phyloP scores from a whole-genome alignment of 2,329 filamentous ascomycete species.

The Pyrenophora graminea region DNA sequence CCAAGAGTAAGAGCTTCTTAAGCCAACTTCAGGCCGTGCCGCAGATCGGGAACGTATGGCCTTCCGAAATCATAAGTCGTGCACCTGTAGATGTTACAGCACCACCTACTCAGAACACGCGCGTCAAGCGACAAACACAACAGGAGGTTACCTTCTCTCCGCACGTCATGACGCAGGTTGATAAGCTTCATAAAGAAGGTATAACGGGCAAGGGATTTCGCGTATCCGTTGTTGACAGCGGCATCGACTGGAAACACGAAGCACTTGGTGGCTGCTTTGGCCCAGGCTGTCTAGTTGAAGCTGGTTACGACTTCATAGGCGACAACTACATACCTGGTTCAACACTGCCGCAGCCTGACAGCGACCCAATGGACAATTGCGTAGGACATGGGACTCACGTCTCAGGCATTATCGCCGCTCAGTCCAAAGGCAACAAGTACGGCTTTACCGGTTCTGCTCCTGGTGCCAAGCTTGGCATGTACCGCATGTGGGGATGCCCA shows the following conservation, averaged over 20 bases:
- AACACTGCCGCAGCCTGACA: constrained; percentile 51
- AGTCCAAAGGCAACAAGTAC: constrained; percentile 47
- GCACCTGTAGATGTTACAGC: not conserved
- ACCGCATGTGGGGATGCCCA: constrained; percentile 19
- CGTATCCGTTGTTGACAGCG: constrained; percentile 51
- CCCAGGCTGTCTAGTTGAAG: constrained; percentile 60
- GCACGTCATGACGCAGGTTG: constrained; percentile 42
- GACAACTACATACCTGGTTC: constrained; percentile 48
- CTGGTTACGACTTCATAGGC: constrained; percentile 63
- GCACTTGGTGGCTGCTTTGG: constrained; percentile 69
- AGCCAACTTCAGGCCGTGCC: not conserved
- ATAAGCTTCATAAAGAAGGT: constrained; percentile 49
- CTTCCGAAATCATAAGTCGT: constrained; percentile 13
- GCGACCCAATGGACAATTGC: constrained; percentile 58
- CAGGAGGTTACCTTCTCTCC: constrained; percentile 21
- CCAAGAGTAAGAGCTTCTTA: not conserved
- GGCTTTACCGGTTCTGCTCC: constrained; percentile 29
- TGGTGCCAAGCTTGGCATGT: constrained; percentile 21
- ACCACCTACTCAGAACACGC: constrained; percentile 1
- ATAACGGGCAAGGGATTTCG: constrained; percentile 53
- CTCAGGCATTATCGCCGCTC: constrained; percentile 65
- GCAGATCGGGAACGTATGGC: constrained; percentile 17
- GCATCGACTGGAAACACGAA: constrained; percentile 63
- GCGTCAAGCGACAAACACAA: constrained; percentile 13
- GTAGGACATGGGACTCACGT: constrained; percentile 60